Evolutionary conservation across 1,284 basidiomycete genomes (phyloP).

Genomic region (Peniophora sp.): DNA sequence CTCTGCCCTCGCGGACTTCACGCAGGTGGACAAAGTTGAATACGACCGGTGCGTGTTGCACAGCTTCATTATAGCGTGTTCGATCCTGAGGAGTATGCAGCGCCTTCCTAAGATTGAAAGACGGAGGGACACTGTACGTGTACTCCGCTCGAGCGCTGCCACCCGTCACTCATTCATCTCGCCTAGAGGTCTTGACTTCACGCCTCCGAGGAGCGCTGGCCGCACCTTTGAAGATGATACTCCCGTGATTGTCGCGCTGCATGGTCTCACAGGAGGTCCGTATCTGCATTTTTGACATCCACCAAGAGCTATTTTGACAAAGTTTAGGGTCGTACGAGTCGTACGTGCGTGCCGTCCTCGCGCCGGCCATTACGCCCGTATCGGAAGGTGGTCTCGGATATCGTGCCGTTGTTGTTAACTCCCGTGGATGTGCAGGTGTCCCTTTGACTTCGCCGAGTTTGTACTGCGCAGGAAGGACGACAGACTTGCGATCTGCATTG

Average conservation of each 20-base stretch:
- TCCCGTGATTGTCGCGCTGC: conserved; percentile 79
- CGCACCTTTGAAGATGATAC: conserved; percentile 48
- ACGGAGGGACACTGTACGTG: conserved; percentile 66
- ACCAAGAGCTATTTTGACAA: conserved; percentile 5
- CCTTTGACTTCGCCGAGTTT: conserved; percentile 76
- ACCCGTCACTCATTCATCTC: conserved; percentile 3
- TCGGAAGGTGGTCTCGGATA: conserved; percentile 79
- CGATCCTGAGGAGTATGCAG: conserved; percentile 21
- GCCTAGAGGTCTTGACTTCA: conserved; percentile 63
- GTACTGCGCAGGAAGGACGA: conserved; percentile 83
- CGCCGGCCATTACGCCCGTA: conserved; percentile 60
- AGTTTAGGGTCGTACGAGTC: conserved; percentile 75
- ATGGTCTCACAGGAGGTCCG: conserved; percentile 82
- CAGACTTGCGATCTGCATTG: conserved; percentile 79
- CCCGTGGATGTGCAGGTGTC: conserved; percentile 88
- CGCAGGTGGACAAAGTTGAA: conserved; percentile 59
- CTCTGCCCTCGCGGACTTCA: conserved; percentile 65
- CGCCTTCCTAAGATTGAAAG: conserved; percentile 50
- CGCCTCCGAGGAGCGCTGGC: conserved; percentile 44
- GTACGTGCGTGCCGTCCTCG: conserved; percentile 78
- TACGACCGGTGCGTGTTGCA: conserved; percentile 52
- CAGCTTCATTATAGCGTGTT: neutral
- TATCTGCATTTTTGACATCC: conserved; percentile 1
- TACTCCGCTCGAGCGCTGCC: conserved; percentile 1
- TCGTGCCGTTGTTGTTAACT: conserved; percentile 84